Conservation (phyloP, 495 filamentous ascomycete genomes). For the Penicillium diatomitis region DNA sequence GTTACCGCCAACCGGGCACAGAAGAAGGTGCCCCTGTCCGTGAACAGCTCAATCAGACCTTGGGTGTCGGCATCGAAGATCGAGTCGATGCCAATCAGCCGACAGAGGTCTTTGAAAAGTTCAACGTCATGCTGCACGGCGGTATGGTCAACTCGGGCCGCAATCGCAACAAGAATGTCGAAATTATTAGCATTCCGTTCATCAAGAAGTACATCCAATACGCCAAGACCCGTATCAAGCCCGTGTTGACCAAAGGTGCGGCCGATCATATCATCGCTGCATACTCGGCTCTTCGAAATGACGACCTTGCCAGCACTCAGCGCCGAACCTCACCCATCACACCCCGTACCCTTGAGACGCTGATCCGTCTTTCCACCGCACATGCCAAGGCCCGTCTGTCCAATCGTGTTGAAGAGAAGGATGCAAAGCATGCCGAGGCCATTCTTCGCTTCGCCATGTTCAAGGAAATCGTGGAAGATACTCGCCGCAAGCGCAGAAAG, state of each 20-base stretch:
- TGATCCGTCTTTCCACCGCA: slow-evolving; percentile 93
- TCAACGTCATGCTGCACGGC: slow-evolving; percentile 89
- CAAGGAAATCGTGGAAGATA: slow-evolving; percentile 90
- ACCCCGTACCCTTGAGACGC: slow-evolving; percentile 90
- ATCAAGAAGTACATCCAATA: slow-evolving; percentile 99
- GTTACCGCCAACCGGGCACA: slow-evolving; percentile 85
- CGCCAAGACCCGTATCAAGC: slow-evolving; percentile 86
- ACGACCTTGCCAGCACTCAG: slow-evolving; percentile 90
- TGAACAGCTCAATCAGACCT: slow-evolving; percentile 73
- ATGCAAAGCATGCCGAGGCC: slow-evolving; percentile 78
- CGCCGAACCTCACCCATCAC: slow-evolving; percentile 92
- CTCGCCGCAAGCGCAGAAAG: slow-evolving; percentile 65
- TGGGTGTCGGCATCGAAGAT: slow-evolving; percentile 81
- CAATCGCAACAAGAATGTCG: slow-evolving; percentile 62
- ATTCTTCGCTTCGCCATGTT: slow-evolving; percentile 95
- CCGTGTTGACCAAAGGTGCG: slow-evolving; percentile 83
- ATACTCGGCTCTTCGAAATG: slow-evolving; percentile 92
- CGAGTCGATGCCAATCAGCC: slow-evolving; percentile 62
- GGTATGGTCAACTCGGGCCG: slow-evolving; percentile 72
- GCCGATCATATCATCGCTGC: slow-evolving; percentile 84
- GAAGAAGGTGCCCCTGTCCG: slow-evolving; percentile 95
- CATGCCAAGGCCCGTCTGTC: slow-evolving; percentile 92
- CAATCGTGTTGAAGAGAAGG: slow-evolving; percentile 83
- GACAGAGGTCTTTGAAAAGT: slow-evolving; percentile 93
- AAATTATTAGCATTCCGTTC: slow-evolving; percentile 96